Conservation (phyloP, 1,139 yeast genomes). For the Suzukiozyma palmioleophila region DNA sequence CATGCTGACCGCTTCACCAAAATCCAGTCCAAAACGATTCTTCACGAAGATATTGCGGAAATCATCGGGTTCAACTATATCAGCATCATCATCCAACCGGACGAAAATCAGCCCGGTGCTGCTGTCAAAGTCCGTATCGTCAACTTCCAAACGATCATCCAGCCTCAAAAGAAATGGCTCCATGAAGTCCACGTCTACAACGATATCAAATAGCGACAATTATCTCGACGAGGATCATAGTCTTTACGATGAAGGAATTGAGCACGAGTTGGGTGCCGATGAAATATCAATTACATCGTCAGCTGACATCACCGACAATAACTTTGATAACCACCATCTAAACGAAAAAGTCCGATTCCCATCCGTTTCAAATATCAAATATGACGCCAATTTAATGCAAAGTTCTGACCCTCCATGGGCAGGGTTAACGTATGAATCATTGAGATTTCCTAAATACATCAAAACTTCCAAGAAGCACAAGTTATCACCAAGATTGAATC, state of each 20-base stretch:
- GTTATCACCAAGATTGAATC: slow-evolving; percentile 44
- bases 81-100: neutral
- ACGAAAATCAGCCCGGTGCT: neutral
- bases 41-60: slow-evolving; percentile 14
- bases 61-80: slow-evolving; percentile 4
- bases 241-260: slow-evolving; percentile 8
- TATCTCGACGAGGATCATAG: slow-evolving; percentile 7
- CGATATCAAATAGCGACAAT: neutral
- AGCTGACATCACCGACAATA: slow-evolving; percentile 2
- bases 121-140: neutral
- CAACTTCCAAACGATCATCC: neutral
- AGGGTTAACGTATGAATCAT: slow-evolving; percentile 34
- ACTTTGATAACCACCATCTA: slow-evolving; percentile 11
- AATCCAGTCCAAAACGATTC: slow-evolving; percentile 8
- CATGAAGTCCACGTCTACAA: neutral
- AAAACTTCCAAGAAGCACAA: slow-evolving; percentile 43
- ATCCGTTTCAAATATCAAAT: slow-evolving; percentile 5
- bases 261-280: slow-evolving; percentile 6
- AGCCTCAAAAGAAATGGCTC: slow-evolving; percentile 1
- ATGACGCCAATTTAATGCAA: slow-evolving; percentile 4
- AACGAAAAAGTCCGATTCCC: slow-evolving; percentile 13
- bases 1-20: slow-evolving; percentile 1
- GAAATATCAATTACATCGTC: slow-evolving; percentile 4
- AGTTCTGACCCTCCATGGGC: slow-evolving; percentile 20
- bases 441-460: slow-evolving; percentile 51